phyloP scores from a whole-genome alignment of 495 filamentous ascomycete genomes.

The Penicillium silybi region DNA sequence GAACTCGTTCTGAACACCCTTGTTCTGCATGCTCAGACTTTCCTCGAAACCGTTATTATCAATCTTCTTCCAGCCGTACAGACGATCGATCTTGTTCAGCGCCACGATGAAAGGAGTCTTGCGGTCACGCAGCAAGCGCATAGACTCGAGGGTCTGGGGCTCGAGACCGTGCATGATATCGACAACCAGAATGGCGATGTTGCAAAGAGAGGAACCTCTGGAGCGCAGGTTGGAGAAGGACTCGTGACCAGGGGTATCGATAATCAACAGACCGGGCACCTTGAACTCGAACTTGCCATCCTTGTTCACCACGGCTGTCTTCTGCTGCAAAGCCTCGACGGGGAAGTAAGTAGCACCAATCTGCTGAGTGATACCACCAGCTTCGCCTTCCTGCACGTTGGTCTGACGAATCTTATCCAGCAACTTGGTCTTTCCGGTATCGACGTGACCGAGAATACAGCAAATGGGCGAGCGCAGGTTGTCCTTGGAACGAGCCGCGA shows the following conservation, averaged over 20 bases:
- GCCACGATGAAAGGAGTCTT: constrained; percentile 99
- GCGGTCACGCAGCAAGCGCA: constrained; percentile 85
- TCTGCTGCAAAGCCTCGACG: constrained; percentile 83
- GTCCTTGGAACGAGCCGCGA: constrained; percentile 89
- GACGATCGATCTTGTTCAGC: constrained; percentile 99
- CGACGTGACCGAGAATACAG: constrained; percentile 99
- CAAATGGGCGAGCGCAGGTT: constrained; percentile 97
- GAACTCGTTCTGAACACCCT: constrained; percentile 94
- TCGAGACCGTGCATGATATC: constrained; percentile 99
- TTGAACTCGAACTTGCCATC: constrained; percentile 94
- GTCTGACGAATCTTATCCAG: constrained; percentile 98
- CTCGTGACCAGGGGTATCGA: constrained; percentile 99
- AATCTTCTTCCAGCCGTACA: constrained; percentile 96
- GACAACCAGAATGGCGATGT: constrained; percentile 98
- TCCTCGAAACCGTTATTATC: constrained; percentile 98
- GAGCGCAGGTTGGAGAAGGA: constrained; percentile 98
- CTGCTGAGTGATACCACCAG: constrained; percentile 99
- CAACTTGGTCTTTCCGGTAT: constrained; percentile 99
- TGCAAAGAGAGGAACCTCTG: constrained; percentile 94
- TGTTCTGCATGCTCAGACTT: constrained; percentile 83
- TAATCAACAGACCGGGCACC: constrained; percentile 93
- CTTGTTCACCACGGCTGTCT: constrained; percentile 89
- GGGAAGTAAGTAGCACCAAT: constrained; percentile 99
- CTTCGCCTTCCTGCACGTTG: constrained; percentile 98
- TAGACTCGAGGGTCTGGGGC: constrained; percentile 96